phyloP scores from a whole-genome alignment of 306 rosid species.

The Quercus ilex region DNA sequence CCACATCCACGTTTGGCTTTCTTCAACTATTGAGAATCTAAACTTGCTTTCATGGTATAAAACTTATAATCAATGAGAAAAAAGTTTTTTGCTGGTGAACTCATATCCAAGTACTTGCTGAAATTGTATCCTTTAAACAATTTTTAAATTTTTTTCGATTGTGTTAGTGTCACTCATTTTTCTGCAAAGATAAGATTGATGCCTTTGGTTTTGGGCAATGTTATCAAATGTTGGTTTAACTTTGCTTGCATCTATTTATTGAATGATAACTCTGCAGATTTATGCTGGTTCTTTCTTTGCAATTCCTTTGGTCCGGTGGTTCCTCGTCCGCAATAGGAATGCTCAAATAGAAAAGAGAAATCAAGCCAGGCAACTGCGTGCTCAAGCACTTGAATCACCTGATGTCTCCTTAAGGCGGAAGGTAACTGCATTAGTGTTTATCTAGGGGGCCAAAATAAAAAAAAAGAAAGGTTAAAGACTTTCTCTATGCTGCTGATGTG shows the following conservation, averaged over 20 bases:
- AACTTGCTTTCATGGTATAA: background rate
- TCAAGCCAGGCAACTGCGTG: constrained; percentile 60
- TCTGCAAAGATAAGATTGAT: constrained; percentile 2
- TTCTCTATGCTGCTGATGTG: background rate
- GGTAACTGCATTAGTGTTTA: constrained; percentile 40
- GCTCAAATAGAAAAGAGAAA: constrained; percentile 83
- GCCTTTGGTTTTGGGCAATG: constrained; percentile 7
- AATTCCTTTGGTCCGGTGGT: constrained; percentile 93
- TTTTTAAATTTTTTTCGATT: background rate
- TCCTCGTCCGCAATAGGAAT: constrained; percentile 55
- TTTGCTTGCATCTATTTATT: constrained; percentile 9
- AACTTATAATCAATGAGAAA: background rate
- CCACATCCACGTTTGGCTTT: background rate
- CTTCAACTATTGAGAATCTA: background rate
- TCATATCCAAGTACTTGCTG: background rate
- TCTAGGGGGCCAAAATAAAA: background rate
- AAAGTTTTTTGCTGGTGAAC: background rate
- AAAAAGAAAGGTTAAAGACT: background rate
- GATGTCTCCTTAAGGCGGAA: constrained; percentile 78
- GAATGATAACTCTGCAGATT: constrained; percentile 52
- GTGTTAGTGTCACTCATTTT: background rate
- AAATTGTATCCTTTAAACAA: background rate
- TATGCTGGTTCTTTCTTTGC: constrained; percentile 99
- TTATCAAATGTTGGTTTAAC: constrained; percentile 6
- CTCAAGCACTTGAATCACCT: constrained; percentile 75